Conservation (phyloP, 495 filamentous ascomycete species). For the Bombardia bombarda region DNA sequence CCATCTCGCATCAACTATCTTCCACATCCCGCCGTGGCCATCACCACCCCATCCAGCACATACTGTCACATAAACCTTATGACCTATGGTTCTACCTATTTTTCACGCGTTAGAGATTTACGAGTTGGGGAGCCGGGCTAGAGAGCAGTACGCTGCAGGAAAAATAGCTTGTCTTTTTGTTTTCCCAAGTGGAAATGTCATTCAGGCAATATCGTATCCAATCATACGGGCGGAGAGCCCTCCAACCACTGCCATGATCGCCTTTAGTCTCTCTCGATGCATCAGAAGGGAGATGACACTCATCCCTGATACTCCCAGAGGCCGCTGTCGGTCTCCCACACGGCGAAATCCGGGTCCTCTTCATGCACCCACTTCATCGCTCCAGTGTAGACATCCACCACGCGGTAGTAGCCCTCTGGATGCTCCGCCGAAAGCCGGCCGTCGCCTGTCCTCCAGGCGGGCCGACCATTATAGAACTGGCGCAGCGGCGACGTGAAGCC, state of each 20-base stretch:
- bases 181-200: background rate
- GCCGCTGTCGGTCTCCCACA: constrained; percentile 5
- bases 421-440: background rate
- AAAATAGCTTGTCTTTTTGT: constrained; percentile 1
- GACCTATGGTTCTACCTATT: constrained; percentile 1
- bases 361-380: constrained; percentile 4
- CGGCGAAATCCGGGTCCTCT: constrained; percentile 1
- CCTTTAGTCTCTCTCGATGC: constrained; percentile 3
- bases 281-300: constrained; percentile 6
- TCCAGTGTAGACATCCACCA: constrained; percentile 4
- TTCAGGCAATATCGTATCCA: background rate
- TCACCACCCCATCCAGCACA: constrained; percentile 1
- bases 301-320: constrained; percentile 8
- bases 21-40: background rate
- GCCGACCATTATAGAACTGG: constrained; percentile 3
- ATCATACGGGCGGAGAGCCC: background rate
- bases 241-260: constrained; percentile 4
- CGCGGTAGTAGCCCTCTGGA: constrained; percentile 3
- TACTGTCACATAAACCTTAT: background rate
- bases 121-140: constrained; percentile 1
- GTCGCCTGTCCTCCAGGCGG: background rate
- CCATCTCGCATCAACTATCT: constrained; percentile 1
- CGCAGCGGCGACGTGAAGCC: background rate
- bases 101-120: constrained; percentile 7
- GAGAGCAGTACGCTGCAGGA: constrained; percentile 2